A percentile compares a stretch with the other conserved stretches of the same genome.
Conservation (phyloP, 148 eudicot species). For the Simmondsia chinensis region DNA sequence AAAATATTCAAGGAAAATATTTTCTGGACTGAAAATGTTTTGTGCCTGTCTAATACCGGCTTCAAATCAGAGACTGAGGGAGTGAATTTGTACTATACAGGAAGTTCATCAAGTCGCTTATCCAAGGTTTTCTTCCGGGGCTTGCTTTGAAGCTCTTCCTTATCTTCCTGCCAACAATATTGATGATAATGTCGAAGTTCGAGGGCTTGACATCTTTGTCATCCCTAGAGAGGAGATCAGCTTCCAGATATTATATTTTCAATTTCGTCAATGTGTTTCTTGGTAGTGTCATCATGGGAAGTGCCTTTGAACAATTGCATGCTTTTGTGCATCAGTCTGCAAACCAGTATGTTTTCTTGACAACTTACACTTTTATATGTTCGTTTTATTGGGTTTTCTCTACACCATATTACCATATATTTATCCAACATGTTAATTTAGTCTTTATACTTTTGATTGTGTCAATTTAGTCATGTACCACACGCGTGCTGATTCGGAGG, state of each 20-base stretch:
- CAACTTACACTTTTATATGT: background rate
- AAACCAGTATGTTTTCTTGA: constrained; percentile 37
- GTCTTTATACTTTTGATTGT: no score
- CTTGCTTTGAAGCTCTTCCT: constrained; percentile 92
- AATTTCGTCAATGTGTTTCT: constrained; percentile 92
- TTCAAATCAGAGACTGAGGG: background rate
- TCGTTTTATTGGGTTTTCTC: background rate
- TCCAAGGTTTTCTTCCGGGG: constrained; percentile 86
- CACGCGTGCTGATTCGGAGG: no score
- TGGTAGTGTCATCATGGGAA: constrained; percentile 65
- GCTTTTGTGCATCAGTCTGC: constrained; percentile 47
- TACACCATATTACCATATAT: no score
- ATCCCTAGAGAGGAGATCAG: constrained; percentile 76
- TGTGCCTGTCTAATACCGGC: background rate
- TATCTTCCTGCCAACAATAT: constrained; percentile 74
- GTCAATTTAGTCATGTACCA: no score
- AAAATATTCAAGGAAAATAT: no score
- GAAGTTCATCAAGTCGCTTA: constrained; percentile 55
- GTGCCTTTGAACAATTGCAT: constrained; percentile 74
- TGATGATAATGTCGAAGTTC: constrained; percentile 91
- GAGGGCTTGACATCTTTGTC: constrained; percentile 78
- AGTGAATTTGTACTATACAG: constrained; percentile 29
- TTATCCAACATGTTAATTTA: no score
- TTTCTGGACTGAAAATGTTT: background rate
- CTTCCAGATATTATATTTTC: constrained; percentile 82